Conservation (phyloP, 2,329 filamentous ascomycete species). For the Aureobasidium melanogenum region DNA sequence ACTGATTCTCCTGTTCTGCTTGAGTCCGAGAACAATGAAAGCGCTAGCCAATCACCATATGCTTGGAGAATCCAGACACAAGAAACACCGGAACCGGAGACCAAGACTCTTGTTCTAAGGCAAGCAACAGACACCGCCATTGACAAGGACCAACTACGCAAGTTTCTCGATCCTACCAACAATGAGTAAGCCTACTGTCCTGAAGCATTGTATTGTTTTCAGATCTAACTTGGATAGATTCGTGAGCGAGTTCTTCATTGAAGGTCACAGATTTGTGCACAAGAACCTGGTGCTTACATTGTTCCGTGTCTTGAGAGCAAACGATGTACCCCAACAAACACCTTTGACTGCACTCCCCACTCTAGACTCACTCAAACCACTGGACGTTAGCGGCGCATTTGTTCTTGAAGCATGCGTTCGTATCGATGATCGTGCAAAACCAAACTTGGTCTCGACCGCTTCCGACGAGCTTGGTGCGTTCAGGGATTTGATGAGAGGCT, state of each 20-base stretch:
- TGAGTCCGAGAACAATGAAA: conserved; percentile 10
- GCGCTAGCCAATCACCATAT: conserved; percentile 11
- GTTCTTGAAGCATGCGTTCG: conserved; percentile 50
- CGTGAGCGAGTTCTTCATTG: conserved; percentile 47
- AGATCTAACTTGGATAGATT: conserved; percentile 35
- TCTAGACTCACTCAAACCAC: conserved; percentile 37
- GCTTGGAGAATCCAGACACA: conserved; percentile 7
- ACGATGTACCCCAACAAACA: conserved; percentile 21
- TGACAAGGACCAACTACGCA: neutral
- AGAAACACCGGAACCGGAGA: conserved; percentile 15
- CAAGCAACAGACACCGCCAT: conserved; percentile 5
- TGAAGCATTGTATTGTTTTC: neutral
- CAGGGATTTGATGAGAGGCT: conserved; percentile 47
- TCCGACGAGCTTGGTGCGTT: conserved; percentile 47
- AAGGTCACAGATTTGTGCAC: conserved; percentile 50
- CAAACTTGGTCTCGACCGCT: conserved; percentile 45
- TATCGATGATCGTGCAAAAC: conserved; percentile 46
- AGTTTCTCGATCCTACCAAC: conserved; percentile 2
- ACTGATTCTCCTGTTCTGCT: neutral
- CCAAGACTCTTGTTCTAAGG: conserved; percentile 13
- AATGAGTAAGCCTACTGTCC: neutral
- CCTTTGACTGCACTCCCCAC: conserved; percentile 32
- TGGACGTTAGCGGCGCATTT: conserved; percentile 50
- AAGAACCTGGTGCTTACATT: conserved; percentile 50
- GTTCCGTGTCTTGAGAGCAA: conserved; percentile 42